These are phyloP conservation scores for Colletotrichum sp. DNA, from an alignment of 2,329 filamentous ascomycete species.

Conservation along the genomic window DNA sequence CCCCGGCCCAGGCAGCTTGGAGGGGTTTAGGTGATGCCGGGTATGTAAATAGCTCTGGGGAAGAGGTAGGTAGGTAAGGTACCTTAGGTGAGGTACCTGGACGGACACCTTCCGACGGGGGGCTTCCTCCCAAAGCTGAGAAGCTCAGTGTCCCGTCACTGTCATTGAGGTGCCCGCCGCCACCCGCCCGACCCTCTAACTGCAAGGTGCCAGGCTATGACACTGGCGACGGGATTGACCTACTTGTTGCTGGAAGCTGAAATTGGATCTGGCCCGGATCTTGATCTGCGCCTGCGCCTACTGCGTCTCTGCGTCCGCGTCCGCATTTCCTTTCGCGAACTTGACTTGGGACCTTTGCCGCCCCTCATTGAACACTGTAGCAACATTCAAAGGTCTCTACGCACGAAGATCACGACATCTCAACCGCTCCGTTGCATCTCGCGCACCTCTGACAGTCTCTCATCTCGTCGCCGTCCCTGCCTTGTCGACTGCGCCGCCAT, in stretches of 20 bases:
- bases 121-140: too few species aligned
- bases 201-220: not conserved
- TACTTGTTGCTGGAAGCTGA: not conserved
- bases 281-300: not conserved
- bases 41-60: not conserved
- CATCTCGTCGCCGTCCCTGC: not conserved
- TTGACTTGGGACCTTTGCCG: not conserved
- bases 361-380: constrained; percentile 2
- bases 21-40: not conserved
- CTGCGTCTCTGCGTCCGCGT: not conserved
- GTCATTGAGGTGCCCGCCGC: not conserved
- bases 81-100: not conserved
- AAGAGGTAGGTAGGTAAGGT: not conserved
- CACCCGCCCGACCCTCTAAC: not conserved
- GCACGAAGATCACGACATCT: not conserved
- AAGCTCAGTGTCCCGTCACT: not conserved
- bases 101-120: not conserved
- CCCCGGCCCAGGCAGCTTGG: not conserved
- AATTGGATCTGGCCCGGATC: not conserved
- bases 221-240: not conserved
- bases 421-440: not conserved
- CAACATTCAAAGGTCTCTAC: not conserved
- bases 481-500: not conserved
- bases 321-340: not conserved
- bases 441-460: not conserved